Conservation (phyloP, 2,329 filamentous ascomycete species). For the Coniochaeta sp. region DNA sequence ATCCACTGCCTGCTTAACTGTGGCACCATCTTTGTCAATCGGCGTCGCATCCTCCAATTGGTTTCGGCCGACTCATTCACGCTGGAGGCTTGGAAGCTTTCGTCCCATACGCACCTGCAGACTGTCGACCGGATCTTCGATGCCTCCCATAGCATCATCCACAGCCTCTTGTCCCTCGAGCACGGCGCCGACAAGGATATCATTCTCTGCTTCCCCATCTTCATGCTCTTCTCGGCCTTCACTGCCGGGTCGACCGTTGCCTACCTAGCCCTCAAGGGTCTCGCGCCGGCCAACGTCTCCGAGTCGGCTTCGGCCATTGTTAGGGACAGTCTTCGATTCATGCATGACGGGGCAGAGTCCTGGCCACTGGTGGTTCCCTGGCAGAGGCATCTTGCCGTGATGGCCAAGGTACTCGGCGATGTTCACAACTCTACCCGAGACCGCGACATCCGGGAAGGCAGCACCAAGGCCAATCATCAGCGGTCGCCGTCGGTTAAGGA, state of each 20-base stretch:
- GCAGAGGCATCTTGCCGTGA: slow-evolving; percentile 53
- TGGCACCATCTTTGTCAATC: slow-evolving; percentile 54
- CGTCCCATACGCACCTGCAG: slow-evolving; percentile 40
- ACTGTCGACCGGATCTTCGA: slow-evolving; percentile 51
- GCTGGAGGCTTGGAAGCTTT: slow-evolving; percentile 45
- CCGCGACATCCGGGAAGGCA: slow-evolving; percentile 26
- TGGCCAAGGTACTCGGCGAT: slow-evolving; percentile 53
- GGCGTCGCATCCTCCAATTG: slow-evolving; percentile 50
- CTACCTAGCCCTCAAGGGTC: slow-evolving; percentile 54
- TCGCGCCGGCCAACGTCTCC: slow-evolving; percentile 48
- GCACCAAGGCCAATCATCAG: slow-evolving; percentile 18
- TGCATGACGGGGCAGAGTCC: slow-evolving; percentile 50
- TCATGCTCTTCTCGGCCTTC: slow-evolving; percentile 57
- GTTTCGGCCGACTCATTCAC: slow-evolving; percentile 46
- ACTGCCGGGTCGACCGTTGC: slow-evolving; percentile 55
- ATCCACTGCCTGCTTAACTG: slow-evolving; percentile 55
- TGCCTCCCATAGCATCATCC: slow-evolving; percentile 52
- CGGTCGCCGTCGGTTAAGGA: slow-evolving; percentile 42
- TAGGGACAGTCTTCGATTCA: slow-evolving; percentile 50
- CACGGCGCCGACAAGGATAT: slow-evolving; percentile 49
- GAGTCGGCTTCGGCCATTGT: slow-evolving; percentile 53
- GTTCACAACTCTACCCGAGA: slow-evolving; percentile 32
- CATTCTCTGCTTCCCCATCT: slow-evolving; percentile 54
- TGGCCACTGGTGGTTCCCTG: slow-evolving; percentile 55
- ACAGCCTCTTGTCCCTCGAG: slow-evolving; percentile 48